Conservation (phyloP, 2,329 filamentous ascomycete genomes). For the Fusarium torreyae region DNA sequence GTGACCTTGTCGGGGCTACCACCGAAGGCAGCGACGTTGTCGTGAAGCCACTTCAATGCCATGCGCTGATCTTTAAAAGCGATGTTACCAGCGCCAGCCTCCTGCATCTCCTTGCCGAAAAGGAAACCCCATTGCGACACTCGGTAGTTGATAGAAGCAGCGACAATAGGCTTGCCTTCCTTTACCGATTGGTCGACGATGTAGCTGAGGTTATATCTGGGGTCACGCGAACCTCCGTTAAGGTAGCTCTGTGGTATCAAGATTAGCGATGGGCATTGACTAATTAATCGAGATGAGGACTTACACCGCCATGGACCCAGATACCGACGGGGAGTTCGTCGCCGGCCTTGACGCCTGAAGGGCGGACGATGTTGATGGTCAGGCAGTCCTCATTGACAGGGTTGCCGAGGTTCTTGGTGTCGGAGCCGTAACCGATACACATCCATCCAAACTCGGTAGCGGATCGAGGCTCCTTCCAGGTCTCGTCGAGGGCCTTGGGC, state of each 20-base stretch:
- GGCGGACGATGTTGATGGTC: constrained; percentile 48
- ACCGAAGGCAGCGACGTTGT: constrained; percentile 66
- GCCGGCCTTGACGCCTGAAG: constrained; percentile 46
- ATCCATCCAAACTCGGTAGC: constrained; percentile 64
- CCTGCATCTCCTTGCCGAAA: constrained; percentile 59
- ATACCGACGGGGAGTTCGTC: constrained; percentile 69
- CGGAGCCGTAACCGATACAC: constrained; percentile 66
- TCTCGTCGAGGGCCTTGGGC: constrained; percentile 64
- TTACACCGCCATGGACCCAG: constrained; percentile 69
- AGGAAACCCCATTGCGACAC: constrained; percentile 68
- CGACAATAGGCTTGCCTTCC: constrained; percentile 65
- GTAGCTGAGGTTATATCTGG: constrained; percentile 72
- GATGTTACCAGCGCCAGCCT: constrained; percentile 64
- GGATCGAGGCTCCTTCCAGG: constrained; percentile 58
- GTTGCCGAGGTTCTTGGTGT: constrained; percentile 44
- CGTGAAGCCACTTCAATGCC: constrained; percentile 65
- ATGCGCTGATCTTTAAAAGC: constrained; percentile 66
- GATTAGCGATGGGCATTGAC: constrained; percentile 17
- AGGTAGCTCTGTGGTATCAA: constrained; percentile 38
- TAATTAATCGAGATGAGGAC: background rate
- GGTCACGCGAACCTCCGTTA: constrained; percentile 46
- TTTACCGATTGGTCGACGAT: constrained; percentile 67
- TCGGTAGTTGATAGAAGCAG: constrained; percentile 66
- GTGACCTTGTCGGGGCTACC: constrained; percentile 64
- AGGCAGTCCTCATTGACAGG: constrained; percentile 48